phyloP scores from a whole-genome alignment of 306 rosid genomes.

The Quercus dentata region DNA sequence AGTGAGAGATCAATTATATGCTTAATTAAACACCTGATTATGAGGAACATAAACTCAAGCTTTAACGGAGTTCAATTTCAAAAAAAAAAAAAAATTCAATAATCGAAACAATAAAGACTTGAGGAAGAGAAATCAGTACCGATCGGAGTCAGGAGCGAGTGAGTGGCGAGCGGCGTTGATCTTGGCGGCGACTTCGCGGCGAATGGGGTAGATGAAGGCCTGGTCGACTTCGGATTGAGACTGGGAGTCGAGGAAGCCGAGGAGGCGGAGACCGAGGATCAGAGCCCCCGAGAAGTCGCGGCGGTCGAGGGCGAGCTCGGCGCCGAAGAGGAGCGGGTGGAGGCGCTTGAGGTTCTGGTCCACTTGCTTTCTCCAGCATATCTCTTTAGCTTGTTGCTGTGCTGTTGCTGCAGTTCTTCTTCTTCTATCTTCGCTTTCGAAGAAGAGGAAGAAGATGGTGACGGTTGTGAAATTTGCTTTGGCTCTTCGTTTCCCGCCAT shows the following conservation, averaged over 20 bases:
- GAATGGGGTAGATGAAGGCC: conserved; percentile 64
- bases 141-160: conserved; percentile 59
- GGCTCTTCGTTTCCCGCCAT: conserved; percentile 62
- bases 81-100: no score
- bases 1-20: no score
- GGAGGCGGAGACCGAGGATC: conserved; percentile 67
- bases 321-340: conserved; percentile 78
- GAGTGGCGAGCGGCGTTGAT: conserved; percentile 48
- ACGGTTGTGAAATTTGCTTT: conserved; percentile 5
- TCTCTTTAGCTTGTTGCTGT: conserved; percentile 11
- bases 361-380: conserved; percentile 59
- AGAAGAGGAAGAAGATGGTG: conserved; percentile 9
- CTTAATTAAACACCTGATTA: no score
- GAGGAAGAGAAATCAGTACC: conserved; percentile 33
- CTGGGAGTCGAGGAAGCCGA: conserved; percentile 75
- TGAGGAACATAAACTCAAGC: neutral
- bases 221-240: conserved; percentile 47
- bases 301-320: conserved; percentile 53
- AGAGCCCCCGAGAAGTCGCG: conserved; percentile 60
- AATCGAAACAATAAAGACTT: neutral
- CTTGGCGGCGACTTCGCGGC: conserved; percentile 49
- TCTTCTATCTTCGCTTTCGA: conserved; percentile 19
- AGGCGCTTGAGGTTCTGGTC: conserved; percentile 62
- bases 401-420: neutral
- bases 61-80: neutral